phyloP scores from a whole-genome alignment of 1,284 basidiomycete genomes.

The Thecaphora thlaspeos region DNA sequence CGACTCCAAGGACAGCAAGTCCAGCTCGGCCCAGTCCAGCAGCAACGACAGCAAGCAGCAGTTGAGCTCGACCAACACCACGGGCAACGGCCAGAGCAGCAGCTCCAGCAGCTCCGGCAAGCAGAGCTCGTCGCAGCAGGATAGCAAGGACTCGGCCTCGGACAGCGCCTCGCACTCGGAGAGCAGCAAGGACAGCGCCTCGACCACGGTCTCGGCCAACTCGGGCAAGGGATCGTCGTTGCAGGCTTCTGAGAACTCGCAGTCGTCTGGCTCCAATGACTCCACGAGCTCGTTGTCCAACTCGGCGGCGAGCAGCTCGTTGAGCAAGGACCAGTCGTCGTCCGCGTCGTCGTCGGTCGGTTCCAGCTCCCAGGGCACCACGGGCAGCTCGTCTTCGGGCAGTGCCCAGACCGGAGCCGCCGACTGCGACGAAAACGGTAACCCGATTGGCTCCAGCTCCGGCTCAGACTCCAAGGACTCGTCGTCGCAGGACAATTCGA shows the following conservation, averaged over 20 bases:
- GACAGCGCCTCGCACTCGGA: no score
- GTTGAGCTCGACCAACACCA: background rate
- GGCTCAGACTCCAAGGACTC: constrained; percentile 4
- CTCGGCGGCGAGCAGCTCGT: no score
- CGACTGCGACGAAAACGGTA: background rate
- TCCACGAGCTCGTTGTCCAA: background rate
- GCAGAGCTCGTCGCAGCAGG: no score
- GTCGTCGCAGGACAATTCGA: constrained; percentile 9
- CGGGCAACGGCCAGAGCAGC: no score
- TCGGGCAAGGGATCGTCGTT: no score
- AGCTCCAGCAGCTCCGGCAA: no score
- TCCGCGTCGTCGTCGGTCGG: no score
- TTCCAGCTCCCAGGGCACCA: background rate
- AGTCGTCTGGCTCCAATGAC: constrained; percentile 1
- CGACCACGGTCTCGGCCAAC: no score
- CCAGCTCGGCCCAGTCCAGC: background rate
- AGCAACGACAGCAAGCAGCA: background rate
- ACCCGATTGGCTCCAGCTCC: background rate
- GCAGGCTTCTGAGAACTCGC: no score
- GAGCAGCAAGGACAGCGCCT: no score
- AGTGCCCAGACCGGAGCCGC: background rate
- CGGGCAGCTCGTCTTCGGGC: constrained; percentile 1
- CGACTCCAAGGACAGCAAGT: constrained; percentile 1
- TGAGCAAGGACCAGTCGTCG: background rate
- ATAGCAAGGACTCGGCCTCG: no score